phyloP scores from a whole-genome alignment of 306 rosid genomes.

The Cajanus cajan region DNA sequence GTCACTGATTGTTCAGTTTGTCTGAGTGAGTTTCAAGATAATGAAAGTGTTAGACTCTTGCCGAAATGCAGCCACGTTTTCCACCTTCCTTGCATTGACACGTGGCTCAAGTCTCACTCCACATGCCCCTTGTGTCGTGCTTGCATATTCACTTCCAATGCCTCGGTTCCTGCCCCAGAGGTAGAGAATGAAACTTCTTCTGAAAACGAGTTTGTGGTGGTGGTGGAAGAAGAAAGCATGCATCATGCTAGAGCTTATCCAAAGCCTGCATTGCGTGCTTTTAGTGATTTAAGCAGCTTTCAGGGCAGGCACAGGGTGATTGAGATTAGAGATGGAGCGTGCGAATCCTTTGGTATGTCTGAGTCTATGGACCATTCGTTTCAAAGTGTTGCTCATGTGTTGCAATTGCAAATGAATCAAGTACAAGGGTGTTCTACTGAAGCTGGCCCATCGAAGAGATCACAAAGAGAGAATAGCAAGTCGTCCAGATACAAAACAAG shows the following conservation, averaged over 20 bases:
- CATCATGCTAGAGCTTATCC: neutral
- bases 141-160: conserved; percentile 32
- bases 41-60: conserved; percentile 59
- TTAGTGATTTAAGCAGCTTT: conserved; percentile 52
- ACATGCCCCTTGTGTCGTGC: conserved; percentile 81
- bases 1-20: conserved; percentile 80
- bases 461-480: conserved; percentile 39
- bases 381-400: conserved; percentile 35
- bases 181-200: conserved; percentile 15
- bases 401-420: conserved; percentile 35
- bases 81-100: conserved; percentile 77
- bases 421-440: conserved; percentile 41
- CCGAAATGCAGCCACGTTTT: conserved; percentile 86
- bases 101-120: conserved; percentile 83
- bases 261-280: conserved; percentile 49
- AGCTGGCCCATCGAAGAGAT: conserved; percentile 47
- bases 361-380: conserved; percentile 63
- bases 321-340: conserved; percentile 59
- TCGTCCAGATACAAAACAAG: conserved; percentile 38
- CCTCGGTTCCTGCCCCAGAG: neutral
- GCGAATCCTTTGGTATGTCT: conserved; percentile 50
- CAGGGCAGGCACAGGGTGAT: conserved; percentile 54
- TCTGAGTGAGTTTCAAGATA: conserved; percentile 73
- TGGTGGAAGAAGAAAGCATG: conserved; percentile 25
- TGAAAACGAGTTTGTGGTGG: conserved; percentile 25